These are phyloP conservation scores for Torulaspora maleeae DNA, from an alignment of 805 yeast genomes.

Conservation along the genomic window DNA sequence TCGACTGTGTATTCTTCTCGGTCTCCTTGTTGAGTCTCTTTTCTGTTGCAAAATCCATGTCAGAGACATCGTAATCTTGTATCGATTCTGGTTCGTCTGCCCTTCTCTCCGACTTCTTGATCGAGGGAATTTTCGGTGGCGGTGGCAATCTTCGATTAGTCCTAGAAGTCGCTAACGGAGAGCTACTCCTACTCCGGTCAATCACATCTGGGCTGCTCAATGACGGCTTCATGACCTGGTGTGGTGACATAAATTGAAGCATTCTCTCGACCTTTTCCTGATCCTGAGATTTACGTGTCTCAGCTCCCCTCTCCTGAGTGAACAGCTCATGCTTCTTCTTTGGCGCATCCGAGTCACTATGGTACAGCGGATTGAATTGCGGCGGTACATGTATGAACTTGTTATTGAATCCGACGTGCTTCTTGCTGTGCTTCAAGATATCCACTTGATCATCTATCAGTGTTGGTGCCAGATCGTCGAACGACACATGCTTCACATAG, in stretches of 20 bases:
- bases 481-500: conserved; percentile 31
- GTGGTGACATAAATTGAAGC: conserved; percentile 6
- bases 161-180: conserved; percentile 1
- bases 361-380: conserved; percentile 29
- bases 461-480: conserved; percentile 33
- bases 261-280: conserved; percentile 7
- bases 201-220: conserved; percentile 2
- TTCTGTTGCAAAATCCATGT: conserved; percentile 20
- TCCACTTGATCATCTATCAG: conserved; percentile 29
- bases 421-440: conserved; percentile 17
- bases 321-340: conserved; percentile 1
- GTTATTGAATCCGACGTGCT: conserved; percentile 23
- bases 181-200: conserved; percentile 9
- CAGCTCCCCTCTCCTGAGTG: conserved; percentile 1
- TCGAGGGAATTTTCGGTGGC: conserved; percentile 22
- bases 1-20: conserved; percentile 28
- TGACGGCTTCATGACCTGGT: not conserved
- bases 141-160: conserved; percentile 24
- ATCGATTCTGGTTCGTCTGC: conserved; percentile 18
- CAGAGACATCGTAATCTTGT: conserved; percentile 24
- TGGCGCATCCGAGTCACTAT: not conserved
- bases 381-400: conserved; percentile 32
- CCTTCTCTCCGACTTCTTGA: conserved; percentile 12
- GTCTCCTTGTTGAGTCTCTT: conserved; percentile 22
- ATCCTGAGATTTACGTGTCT: conserved; percentile 5